Percentiles rank a stretch among this genome's conserved stretches.
Conservation (phyloP, 1,284 basidiomycete species). For the Earliella scabrosa region DNA sequence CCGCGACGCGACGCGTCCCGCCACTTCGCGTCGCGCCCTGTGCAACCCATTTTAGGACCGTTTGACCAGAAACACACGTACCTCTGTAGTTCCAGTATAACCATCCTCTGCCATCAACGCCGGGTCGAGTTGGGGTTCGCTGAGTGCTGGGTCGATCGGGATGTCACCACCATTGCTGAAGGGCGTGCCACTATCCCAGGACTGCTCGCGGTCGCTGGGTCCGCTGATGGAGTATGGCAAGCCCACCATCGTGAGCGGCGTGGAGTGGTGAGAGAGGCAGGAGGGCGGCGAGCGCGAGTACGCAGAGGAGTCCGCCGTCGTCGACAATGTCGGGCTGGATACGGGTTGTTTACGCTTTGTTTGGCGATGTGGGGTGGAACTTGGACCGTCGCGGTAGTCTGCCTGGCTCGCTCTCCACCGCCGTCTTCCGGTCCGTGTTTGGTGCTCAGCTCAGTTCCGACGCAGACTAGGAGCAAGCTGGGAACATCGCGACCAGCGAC, state of each 20-base stretch:
- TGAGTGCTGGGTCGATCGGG: conserved; percentile 74
- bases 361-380: conserved; percentile 30
- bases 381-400: conserved; percentile 1
- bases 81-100: conserved; percentile 23
- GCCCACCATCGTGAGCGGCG: conserved; percentile 52
- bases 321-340: conserved; percentile 35
- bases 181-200: conserved; percentile 60
- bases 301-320: conserved; percentile 31
- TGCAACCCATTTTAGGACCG: conserved; percentile 2
- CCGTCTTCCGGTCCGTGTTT: neutral
- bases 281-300: conserved; percentile 11
- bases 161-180: conserved; percentile 60
- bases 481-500: neutral
- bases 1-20: conserved; percentile 44
- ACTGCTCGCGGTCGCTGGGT: conserved; percentile 51
- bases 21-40: conserved; percentile 23
- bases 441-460: neutral
- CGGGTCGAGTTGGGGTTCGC: conserved; percentile 54
- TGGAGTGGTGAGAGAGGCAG: conserved; percentile 10
- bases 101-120: conserved; percentile 44
- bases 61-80: conserved; percentile 26
- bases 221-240: conserved; percentile 59
- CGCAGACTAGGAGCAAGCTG: neutral
- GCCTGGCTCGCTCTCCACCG: neutral
- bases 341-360: conserved; percentile 35